Base-by-base conservation (phyloP, 441 rosid genomes). In the Biscutella laevigata region DNA sequence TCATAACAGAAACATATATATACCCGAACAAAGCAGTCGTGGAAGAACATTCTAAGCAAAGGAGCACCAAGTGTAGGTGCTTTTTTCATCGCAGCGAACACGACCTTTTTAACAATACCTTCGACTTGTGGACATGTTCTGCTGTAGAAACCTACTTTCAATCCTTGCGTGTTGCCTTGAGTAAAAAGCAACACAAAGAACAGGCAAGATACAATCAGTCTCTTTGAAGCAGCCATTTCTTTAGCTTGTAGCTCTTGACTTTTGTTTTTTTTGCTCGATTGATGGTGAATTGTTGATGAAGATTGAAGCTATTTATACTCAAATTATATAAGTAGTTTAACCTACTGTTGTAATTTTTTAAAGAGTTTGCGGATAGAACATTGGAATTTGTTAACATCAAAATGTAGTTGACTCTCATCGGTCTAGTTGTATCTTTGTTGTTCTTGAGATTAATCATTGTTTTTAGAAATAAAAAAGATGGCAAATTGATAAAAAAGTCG, bases 1-100 rank as follows among this genome's bases (percentile, higher is more conserved):
- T n/a, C n/a, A n/a, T n/a, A n/a, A n/a, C n/a, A n/a, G n/a, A n/a
- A n/a, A n/a, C n/a, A n/a, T n/a, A 39, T 71, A n/a, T 17, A n/a
- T 17, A 75, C 86, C 75, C 77, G 58, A 6, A 81, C 73, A 19
- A 77, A 72, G 61, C 84, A 73, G 57, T 66, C 86, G 15, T 74
- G 88, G 57, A 79, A 66, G 51, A 71, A 76, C 81, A 71, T 61
- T 52, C 92, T 64, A 15, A 81, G 70, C 44, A 72, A 48, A 68
- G 72, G 74, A 7, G 86, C 82, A 4, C 82, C 76, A 57, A 65
- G 4, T 1, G 27, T 4, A 12, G 73, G 71, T 1, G 65, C 64
- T 24, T 0, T 41, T 0, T 70, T 8, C 39, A 64, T 74, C 2
- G 40, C 74, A 15, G 9, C 59, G 53, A 69, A 24, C 7, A 77